These are phyloP conservation scores for Cordyceps militaris DNA, from an alignment of 2,329 filamentous ascomycete species.

Conservation along the genomic window DNA sequence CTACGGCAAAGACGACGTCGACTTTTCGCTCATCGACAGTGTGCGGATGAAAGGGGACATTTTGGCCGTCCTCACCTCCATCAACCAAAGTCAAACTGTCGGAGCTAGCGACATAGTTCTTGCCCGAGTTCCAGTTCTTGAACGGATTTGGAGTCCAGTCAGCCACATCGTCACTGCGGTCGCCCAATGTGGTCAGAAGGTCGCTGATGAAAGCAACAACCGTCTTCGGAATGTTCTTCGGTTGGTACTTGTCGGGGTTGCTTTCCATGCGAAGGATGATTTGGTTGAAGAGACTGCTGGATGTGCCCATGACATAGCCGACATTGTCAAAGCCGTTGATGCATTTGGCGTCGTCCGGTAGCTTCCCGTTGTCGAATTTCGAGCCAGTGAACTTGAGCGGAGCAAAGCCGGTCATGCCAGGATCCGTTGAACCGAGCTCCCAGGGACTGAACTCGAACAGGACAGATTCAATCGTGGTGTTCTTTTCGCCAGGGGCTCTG, in stretches of 20 bases:
- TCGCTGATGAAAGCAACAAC: conserved; percentile 38
- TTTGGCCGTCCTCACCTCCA: conserved; percentile 72
- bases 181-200: conserved; percentile 49
- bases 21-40: conserved; percentile 42
- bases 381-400: conserved; percentile 55
- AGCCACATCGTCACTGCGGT: conserved; percentile 66
- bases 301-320: conserved; percentile 76
- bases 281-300: conserved; percentile 72
- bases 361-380: conserved; percentile 44
- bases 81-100: conserved; percentile 66
- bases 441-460: conserved; percentile 60
- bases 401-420: conserved; percentile 51
- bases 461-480: conserved; percentile 48
- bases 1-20: conserved; percentile 58
- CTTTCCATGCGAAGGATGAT: conserved; percentile 60
- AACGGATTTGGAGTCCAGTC: conserved; percentile 58
- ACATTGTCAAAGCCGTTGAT: conserved; percentile 67
- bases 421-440: conserved; percentile 60
- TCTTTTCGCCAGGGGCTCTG: conserved; percentile 35
- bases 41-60: conserved; percentile 68
- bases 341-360: conserved; percentile 38
- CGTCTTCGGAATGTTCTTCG: conserved; percentile 40
- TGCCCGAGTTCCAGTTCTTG: conserved; percentile 41
- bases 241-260: conserved; percentile 37
- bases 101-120: conserved; percentile 37